phyloP scores from a whole-genome alignment of 2,329 filamentous ascomycete species.

The Leptosphaerulina australis region DNA sequence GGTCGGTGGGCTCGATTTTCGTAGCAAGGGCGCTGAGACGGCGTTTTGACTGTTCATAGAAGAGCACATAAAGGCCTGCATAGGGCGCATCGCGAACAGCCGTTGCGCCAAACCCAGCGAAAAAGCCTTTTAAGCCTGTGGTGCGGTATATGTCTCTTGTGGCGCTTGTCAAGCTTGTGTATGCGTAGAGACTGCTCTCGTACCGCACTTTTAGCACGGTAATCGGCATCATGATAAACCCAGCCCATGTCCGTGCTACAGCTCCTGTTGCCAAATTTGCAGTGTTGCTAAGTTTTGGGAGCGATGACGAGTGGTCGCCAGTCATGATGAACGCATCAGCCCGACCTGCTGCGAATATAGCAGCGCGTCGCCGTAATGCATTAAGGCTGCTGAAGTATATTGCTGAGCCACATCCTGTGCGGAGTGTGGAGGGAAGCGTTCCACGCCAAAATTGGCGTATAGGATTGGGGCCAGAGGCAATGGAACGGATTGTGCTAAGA shows the following conservation, averaged over 20 bases:
- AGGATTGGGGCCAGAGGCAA: conserved; percentile 69
- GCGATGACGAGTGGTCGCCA: conserved; percentile 64
- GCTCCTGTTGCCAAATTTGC: conserved; percentile 88
- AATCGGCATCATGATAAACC: conserved; percentile 91
- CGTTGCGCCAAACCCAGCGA: conserved; percentile 91
- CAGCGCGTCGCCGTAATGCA: conserved; percentile 73
- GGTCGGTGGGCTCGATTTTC: conserved; percentile 33
- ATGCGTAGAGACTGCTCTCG: conserved; percentile 85
- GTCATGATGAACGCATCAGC: conserved; percentile 19
- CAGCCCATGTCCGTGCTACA: conserved; percentile 80
- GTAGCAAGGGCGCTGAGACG: conserved; percentile 54
- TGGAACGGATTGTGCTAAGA: conserved; percentile 69
- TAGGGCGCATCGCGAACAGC: conserved; percentile 95
- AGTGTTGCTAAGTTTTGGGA: conserved; percentile 81
- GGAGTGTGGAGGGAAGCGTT: conserved; percentile 87
- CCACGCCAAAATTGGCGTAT: conserved; percentile 87
- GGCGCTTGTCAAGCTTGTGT: conserved; percentile 76
- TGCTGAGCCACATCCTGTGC: conserved; percentile 90
- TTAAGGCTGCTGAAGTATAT: conserved; percentile 94
- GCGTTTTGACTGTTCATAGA: conserved; percentile 86
- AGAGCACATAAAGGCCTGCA: conserved; percentile 89
- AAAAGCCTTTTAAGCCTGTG: conserved; percentile 83
- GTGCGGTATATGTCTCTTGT: conserved; percentile 73
- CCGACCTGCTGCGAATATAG: conserved; percentile 28
- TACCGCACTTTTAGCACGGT: conserved; percentile 97